phyloP scores from a whole-genome alignment of 805 yeast genomes.

The Pichia membranifaciens region DNA sequence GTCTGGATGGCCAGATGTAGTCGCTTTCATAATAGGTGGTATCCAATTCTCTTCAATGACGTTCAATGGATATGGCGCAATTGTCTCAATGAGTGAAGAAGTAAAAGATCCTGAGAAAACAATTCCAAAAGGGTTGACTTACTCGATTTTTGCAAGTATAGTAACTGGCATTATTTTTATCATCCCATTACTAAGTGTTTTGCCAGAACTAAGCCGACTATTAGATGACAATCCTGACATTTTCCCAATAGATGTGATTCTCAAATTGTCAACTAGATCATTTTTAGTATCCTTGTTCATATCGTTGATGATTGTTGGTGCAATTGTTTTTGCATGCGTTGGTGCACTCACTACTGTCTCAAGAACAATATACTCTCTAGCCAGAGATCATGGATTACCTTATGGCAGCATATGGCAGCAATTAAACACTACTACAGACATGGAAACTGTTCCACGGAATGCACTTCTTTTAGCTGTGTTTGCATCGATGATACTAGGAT shows the following conservation, averaged over 20 bases:
- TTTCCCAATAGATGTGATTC: slow-evolving; percentile 74
- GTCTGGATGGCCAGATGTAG: slow-evolving; percentile 68
- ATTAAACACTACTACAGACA: slow-evolving; percentile 49
- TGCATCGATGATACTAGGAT: slow-evolving; percentile 53
- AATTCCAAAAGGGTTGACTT: slow-evolving; percentile 67
- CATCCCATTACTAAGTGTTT: slow-evolving; percentile 61
- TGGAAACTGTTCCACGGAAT: slow-evolving; percentile 61
- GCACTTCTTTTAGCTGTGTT: slow-evolving; percentile 61
- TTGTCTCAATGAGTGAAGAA: slow-evolving; percentile 78
- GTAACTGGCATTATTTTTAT: slow-evolving; percentile 68
- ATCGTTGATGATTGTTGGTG: slow-evolving; percentile 60
- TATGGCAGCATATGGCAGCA: slow-evolving; percentile 56
- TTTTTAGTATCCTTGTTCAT: slow-evolving; percentile 62
- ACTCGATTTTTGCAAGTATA: slow-evolving; percentile 58
- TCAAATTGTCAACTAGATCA: slow-evolving; percentile 65
- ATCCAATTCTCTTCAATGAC: slow-evolving; percentile 76
- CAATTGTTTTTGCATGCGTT: slow-evolving; percentile 68
- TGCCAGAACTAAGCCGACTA: slow-evolving; percentile 57
- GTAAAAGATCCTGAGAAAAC: slow-evolving; percentile 68
- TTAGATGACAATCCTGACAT: slow-evolving; percentile 59
- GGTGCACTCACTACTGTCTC: slow-evolving; percentile 80
- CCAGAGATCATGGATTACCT: slow-evolving; percentile 79
- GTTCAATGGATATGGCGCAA: slow-evolving; percentile 76
- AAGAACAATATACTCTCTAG: slow-evolving; percentile 74
- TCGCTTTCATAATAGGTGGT: slow-evolving; percentile 77